Evolutionary conservation across 495 filamentous ascomycete genomes (phyloP), one percentile per base, ranked within the genome.

Genomic region (Cercophora scortea): DNA sequence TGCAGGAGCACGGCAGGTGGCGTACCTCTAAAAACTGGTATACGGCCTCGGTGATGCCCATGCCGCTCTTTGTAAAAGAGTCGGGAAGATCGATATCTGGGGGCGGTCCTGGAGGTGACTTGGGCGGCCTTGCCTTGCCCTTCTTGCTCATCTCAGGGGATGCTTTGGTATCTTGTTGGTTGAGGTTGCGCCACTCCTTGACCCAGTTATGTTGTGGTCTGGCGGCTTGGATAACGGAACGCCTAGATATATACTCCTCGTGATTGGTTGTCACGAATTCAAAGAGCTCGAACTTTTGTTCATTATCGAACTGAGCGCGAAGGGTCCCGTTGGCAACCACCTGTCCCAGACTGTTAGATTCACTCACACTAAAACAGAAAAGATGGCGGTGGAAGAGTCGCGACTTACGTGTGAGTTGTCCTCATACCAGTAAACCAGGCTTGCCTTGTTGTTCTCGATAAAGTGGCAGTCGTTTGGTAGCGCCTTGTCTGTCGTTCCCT

Each of bases 131-230:
- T 4, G 66, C 50, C 56, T 83, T 85, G 59, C 77, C 81, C 61
- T 85, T 81, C 62, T 90, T 90, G 58, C 79, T 80, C 76, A 80
- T 75, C 61, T 87, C 86, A 4, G 87, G 87, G 16, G 86, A 89
- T 54, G 81, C 76, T 59, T 85, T 88, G 48, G 72, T 72, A 50
- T 88, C 84, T 32, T 77, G 68, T 0, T 56, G 54, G 52, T 81
- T 81, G 7, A 78, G 58, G 34, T 66, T 73, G 25, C 64, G 63
- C 76, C 77, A 81, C 32, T 79, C 77, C 62, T 81, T 80, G 47
- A 68, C 63, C 78, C 78, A 81, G 42, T 72, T 71, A 48, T 79
- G 77, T 13, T 70, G 56, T 10, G 78, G 78, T 43, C 71, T 71
- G 8, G 76, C 76, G 2, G 76, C 74, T 42, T 87, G 65, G 12